These are phyloP conservation scores for Microbotryum lychnidis-dioicae DNA, from an alignment of 1,284 basidiomycete species.

Conservation along the genomic window DNA sequence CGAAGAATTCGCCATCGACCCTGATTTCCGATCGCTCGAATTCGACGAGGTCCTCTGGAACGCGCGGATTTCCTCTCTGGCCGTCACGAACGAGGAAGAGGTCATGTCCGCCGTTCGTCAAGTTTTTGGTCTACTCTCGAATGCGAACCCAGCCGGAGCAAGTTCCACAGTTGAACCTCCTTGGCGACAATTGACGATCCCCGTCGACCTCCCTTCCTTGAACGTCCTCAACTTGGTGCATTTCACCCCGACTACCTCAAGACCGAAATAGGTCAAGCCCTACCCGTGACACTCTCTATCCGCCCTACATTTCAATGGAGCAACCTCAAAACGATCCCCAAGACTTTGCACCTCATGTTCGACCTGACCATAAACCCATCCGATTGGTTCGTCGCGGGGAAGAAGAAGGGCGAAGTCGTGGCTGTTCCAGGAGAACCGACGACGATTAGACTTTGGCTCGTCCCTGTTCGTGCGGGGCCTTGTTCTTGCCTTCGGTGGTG, in stretches of 20 bases:
- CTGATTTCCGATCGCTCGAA: slow-evolving; percentile 47
- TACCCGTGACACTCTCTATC: slow-evolving; percentile 56
- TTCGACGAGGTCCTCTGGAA: slow-evolving; percentile 11
- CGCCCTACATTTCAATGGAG: slow-evolving; percentile 64
- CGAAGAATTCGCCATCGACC: slow-evolving; percentile 43
- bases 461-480: slow-evolving; percentile 70
- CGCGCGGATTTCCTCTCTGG: neutral
- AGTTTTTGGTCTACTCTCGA: slow-evolving; percentile 36
- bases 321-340: neutral
- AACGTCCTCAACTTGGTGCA: slow-evolving; percentile 46
- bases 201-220: slow-evolving; percentile 71
- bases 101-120: slow-evolving; percentile 39
- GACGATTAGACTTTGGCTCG: slow-evolving; percentile 54
- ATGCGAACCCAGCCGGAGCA: neutral
- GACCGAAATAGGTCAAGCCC: slow-evolving; percentile 65
- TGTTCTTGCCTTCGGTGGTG: slow-evolving; percentile 59
- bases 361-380: slow-evolving; percentile 61
- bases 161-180: slow-evolving; percentile 21
- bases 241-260: slow-evolving; percentile 6
- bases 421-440: slow-evolving; percentile 49
- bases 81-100: neutral
- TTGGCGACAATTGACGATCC: slow-evolving; percentile 66
- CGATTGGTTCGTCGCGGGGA: slow-evolving; percentile 74
- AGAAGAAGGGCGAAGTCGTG: slow-evolving; percentile 64
- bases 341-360: slow-evolving; percentile 49